Conservation (phyloP, 2,329 filamentous ascomycete genomes). For the Paraphoma sp. region DNA sequence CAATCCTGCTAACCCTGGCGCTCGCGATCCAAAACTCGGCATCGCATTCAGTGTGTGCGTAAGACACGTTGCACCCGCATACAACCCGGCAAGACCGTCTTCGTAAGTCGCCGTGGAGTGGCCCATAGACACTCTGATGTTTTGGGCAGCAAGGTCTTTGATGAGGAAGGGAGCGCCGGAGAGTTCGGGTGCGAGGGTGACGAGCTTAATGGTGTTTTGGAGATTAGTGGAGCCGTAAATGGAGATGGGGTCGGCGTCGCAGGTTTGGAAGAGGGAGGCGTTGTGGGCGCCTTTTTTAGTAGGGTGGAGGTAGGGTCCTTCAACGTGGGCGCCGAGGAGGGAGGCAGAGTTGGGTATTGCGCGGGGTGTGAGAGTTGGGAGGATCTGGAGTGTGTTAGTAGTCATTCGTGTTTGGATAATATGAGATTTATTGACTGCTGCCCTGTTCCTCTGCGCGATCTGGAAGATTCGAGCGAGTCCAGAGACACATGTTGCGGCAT, state of each 20-base stretch:
- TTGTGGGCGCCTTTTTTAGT: slow-evolving; percentile 63
- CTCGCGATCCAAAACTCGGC: slow-evolving; percentile 57
- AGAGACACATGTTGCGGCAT: background rate
- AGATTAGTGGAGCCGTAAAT: slow-evolving; percentile 58
- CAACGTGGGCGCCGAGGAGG: slow-evolving; percentile 62
- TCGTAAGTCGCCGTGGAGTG: slow-evolving; percentile 59
- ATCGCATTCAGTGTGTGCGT: slow-evolving; percentile 65
- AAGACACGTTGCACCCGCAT: slow-evolving; percentile 58
- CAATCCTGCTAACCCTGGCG: slow-evolving; percentile 59
- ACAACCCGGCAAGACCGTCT: slow-evolving; percentile 54
- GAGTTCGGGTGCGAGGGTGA: slow-evolving; percentile 62
- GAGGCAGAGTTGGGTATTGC: slow-evolving; percentile 53
- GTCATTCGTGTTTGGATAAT: background rate
- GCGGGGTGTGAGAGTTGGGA: slow-evolving; percentile 56
- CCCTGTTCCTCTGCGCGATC: background rate
- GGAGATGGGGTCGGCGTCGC: slow-evolving; percentile 40
- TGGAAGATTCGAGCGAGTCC: background rate
- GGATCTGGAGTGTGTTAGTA: slow-evolving; percentile 47
- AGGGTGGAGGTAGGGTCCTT: slow-evolving; percentile 63
- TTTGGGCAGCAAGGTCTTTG: slow-evolving; percentile 47
- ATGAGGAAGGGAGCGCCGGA: slow-evolving; percentile 52
- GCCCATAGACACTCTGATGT: slow-evolving; percentile 57
- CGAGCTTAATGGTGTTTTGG: slow-evolving; percentile 53
- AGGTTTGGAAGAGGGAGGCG: slow-evolving; percentile 51
- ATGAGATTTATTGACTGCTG: no score